A percentile compares a stretch with the other conserved stretches of the same genome.
phyloP scores from a whole-genome alignment of 371 early-diverging fungal genomes.

The Mucor mucedo region DNA sequence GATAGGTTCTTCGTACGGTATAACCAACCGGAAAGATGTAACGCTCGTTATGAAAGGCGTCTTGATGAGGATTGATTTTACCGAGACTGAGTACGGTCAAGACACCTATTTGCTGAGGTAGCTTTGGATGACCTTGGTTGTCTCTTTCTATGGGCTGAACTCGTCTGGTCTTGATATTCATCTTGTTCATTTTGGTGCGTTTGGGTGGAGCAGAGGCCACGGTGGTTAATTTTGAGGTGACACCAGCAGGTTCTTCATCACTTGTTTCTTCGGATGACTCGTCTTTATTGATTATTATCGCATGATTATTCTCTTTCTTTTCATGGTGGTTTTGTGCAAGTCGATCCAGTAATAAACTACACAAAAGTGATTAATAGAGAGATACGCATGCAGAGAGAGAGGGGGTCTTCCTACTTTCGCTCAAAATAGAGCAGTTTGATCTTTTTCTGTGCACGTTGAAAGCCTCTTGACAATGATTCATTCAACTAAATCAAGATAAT shows the following conservation, averaged over 20 bases:
- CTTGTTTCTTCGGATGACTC: neutral
- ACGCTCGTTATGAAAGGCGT: constrained; percentile 86
- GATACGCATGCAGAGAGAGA: too few species aligned
- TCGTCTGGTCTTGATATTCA: constrained; percentile 41
- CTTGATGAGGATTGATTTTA: constrained; percentile 72
- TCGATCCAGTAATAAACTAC: constrained; percentile 52
- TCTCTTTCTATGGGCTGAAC: constrained; percentile 71
- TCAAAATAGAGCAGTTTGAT: constrained; percentile 26
- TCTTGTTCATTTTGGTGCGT: constrained; percentile 41
- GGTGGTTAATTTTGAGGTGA: constrained; percentile 21
- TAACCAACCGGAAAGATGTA: constrained; percentile 95
- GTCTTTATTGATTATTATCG: neutral
- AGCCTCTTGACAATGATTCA: constrained; percentile 46
- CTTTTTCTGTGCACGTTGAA: constrained; percentile 26
- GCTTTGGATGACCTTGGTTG: constrained; percentile 67
- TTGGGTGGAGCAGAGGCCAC: constrained; percentile 59
- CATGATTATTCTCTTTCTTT: neutral
- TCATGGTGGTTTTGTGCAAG: constrained; percentile 30
- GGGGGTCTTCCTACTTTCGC: constrained; percentile 21
- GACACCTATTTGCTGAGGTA: constrained; percentile 87
- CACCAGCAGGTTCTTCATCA: neutral
- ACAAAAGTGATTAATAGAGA: too few species aligned
- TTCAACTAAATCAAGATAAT: constrained; percentile 41
- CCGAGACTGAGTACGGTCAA: constrained; percentile 79
- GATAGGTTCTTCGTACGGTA: constrained; percentile 66